Conservation (phyloP, 2,329 filamentous ascomycete genomes). For the Colletotrichum salicis region DNA sequence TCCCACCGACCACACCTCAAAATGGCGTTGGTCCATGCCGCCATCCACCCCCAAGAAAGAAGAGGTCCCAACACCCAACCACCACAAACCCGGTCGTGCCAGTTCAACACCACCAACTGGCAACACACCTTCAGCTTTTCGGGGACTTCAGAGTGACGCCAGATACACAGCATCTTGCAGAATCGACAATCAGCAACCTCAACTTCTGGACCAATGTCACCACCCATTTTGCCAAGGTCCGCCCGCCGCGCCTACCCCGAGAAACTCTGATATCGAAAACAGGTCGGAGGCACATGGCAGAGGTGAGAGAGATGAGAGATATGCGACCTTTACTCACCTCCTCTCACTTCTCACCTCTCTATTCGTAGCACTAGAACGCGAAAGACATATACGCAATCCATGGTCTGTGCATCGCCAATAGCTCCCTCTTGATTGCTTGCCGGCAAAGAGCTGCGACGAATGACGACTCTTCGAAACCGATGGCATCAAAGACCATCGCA, state of each 20-base stretch:
- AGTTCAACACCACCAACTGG: background rate
- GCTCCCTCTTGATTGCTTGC: background rate
- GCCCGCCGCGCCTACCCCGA: background rate
- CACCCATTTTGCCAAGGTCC: conserved; percentile 1
- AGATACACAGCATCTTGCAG: conserved; percentile 35
- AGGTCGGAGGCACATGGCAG: too few species aligned
- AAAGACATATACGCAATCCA: background rate
- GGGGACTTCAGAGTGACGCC: conserved; percentile 23
- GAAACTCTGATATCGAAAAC: conserved; percentile 8
- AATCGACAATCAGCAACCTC: conserved; percentile 14
- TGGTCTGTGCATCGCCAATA: conserved; percentile 1
- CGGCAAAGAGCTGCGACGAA: background rate
- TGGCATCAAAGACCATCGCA: background rate
- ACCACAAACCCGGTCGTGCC: background rate
- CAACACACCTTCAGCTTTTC: too few species aligned
- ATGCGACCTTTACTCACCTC: background rate
- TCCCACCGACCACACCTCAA: conserved; percentile 11
- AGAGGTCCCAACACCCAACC: conserved; percentile 13
- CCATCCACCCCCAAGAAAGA: background rate
- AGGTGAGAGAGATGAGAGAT: background rate
- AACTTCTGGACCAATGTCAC: conserved; percentile 25
- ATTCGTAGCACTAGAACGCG: background rate
- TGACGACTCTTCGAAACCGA: conserved; percentile 10
- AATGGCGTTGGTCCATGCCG: background rate
- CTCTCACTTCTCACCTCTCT: background rate